phyloP scores from a whole-genome alignment of 2,329 filamentous ascomycete genomes.

The Diaporthe helianthi region DNA sequence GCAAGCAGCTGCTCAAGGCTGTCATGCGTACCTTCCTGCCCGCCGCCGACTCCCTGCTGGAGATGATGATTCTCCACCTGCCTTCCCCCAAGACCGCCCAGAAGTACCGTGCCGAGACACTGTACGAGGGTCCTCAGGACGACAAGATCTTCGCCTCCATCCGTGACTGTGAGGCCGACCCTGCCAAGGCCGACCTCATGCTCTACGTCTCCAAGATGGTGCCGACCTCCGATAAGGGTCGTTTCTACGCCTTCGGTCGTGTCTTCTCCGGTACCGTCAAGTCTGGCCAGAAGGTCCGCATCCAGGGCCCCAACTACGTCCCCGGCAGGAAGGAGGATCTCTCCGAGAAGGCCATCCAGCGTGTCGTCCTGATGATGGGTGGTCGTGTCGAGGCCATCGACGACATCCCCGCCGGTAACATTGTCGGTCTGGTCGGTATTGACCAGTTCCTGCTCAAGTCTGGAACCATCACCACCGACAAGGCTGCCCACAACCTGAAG shows the following conservation, averaged over 20 bases:
- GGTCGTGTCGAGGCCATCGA: constrained; percentile 98
- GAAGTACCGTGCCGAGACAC: constrained; percentile 96
- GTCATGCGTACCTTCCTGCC: constrained; percentile 99
- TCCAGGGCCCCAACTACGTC: constrained; percentile 98
- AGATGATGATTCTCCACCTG: constrained; percentile 99
- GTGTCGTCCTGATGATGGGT: constrained; percentile 99
- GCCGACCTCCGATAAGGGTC: constrained; percentile 98
- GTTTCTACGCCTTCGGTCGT: constrained; percentile 99
- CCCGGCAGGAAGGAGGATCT: constrained; percentile 99
- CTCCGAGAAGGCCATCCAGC: constrained; percentile 99
- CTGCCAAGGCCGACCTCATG: constrained; percentile 94
- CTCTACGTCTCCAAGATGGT: constrained; percentile 99
- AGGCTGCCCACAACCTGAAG: constrained; percentile 99
- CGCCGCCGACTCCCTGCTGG: constrained; percentile 94
- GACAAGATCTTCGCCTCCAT: constrained; percentile 95
- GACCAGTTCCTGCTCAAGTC: constrained; percentile 99
- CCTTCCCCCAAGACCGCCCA: constrained; percentile 95
- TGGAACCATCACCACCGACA: constrained; percentile 96
- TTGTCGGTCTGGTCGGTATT: constrained; percentile 98
- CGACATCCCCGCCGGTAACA: constrained; percentile 99
- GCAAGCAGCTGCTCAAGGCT: constrained; percentile 97
- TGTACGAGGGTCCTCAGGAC: constrained; percentile 96
- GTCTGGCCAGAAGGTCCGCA: constrained; percentile 99
- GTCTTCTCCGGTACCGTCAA: constrained; percentile 98
- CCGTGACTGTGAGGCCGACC: constrained; percentile 85